These are phyloP conservation scores for Magnolia kwangsiensis DNA, from an alignment of 164 flowering plant species.

Conservation along the genomic window DNA sequence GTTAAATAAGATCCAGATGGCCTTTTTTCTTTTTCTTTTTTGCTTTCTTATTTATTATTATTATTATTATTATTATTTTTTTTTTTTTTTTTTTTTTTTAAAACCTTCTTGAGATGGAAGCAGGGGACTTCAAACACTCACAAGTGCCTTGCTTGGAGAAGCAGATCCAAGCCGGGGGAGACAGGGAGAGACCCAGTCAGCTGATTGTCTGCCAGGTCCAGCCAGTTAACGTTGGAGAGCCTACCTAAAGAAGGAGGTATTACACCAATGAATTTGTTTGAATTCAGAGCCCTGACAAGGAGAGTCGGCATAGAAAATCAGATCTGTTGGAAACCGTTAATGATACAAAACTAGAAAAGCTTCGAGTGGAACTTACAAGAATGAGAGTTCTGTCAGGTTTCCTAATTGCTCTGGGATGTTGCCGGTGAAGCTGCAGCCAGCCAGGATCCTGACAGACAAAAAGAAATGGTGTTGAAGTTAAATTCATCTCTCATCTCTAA, in stretches of 20 bases:
- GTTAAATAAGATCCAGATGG: not conserved
- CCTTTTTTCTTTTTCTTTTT: too few relatives aligned
- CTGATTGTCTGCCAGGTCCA: slow-evolving; percentile 89
- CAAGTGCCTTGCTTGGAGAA: slow-evolving; percentile 81
- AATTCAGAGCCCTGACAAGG: slow-evolving; percentile 71
- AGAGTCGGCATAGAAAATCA: not conserved
- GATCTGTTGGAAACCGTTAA: not conserved
- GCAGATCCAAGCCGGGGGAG: slow-evolving; percentile 79
- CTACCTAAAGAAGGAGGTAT: slow-evolving; percentile 81
- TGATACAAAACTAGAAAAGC: not conserved
- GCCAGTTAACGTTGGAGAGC: slow-evolving; percentile 78
- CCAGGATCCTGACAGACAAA: slow-evolving; percentile 63
- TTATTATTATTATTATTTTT: too few relatives aligned
- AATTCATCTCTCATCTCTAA: not conserved
- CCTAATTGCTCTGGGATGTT: slow-evolving; percentile 73
- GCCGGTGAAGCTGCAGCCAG: slow-evolving; percentile 81
- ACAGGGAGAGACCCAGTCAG: slow-evolving; percentile 70
- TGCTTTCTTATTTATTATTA: too few relatives aligned
- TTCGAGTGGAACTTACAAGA: slow-evolving; percentile 52
- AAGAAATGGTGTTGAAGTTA: not conserved
- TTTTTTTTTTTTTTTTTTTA: too few relatives aligned
- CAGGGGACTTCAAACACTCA: slow-evolving; percentile 17
- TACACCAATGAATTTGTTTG: slow-evolving; percentile 68
- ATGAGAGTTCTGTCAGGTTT: slow-evolving; percentile 56
- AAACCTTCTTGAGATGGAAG: too few relatives aligned